Evolutionary conservation across 2,329 filamentous ascomycete species (phyloP).

Genomic region (Alternaria panax): DNA sequence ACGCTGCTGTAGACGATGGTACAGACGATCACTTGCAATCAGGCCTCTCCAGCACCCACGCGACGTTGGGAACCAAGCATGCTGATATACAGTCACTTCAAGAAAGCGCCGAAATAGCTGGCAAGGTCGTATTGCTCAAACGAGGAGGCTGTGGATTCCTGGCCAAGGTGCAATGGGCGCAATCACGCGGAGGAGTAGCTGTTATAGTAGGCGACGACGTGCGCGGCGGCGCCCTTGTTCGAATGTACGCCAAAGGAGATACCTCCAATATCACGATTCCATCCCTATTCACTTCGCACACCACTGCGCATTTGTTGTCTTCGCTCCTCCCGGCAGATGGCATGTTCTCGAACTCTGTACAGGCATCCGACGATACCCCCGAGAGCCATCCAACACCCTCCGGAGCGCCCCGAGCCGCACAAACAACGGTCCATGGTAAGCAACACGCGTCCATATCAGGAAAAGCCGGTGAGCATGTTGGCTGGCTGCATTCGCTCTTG

Average conservation of each 20-base stretch:
- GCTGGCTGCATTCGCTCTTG: slow-evolving; percentile 58
- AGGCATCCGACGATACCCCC: slow-evolving; percentile 10
- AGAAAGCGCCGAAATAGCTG: slow-evolving; percentile 88
- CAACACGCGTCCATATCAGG: neutral
- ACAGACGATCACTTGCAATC: slow-evolving; percentile 82
- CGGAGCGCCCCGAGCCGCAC: neutral
- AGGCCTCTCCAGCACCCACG: slow-evolving; percentile 24
- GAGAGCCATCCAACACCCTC: neutral
- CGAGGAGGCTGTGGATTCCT: slow-evolving; percentile 94
- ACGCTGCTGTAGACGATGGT: slow-evolving; percentile 66
- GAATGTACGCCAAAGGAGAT: slow-evolving; percentile 98
- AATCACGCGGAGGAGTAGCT: slow-evolving; percentile 85
- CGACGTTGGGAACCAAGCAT: slow-evolving; percentile 58
- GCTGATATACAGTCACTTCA: slow-evolving; percentile 92
- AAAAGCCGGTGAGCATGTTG: slow-evolving; percentile 38
- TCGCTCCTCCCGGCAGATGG: slow-evolving; percentile 71
- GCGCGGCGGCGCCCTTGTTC: slow-evolving; percentile 85
- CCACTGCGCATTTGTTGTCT: slow-evolving; percentile 90
- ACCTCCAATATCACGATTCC: slow-evolving; percentile 95
- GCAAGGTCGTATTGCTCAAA: slow-evolving; percentile 90
- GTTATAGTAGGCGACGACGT: slow-evolving; percentile 95
- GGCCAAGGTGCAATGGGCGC: slow-evolving; percentile 97
- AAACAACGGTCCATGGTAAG: neutral
- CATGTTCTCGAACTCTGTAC: neutral
- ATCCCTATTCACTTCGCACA: slow-evolving; percentile 92